Evolutionary conservation across 2,329 filamentous ascomycete genomes (phyloP).

Genomic region (Arthrobotrys iridis): DNA sequence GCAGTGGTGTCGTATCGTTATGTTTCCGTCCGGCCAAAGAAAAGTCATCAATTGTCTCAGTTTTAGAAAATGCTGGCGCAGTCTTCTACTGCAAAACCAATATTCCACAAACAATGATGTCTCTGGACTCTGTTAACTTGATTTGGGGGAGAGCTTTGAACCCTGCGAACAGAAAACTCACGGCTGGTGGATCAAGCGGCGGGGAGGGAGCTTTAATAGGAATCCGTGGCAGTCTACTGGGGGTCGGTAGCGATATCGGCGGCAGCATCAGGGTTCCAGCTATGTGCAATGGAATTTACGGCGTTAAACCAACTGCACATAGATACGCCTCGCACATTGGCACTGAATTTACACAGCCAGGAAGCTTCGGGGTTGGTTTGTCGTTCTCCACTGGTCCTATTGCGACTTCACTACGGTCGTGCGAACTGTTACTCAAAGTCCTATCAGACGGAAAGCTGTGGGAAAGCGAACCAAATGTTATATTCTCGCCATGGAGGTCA

Average conservation of each 20-base stretch:
- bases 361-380: constrained; percentile 66
- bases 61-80: constrained; percentile 71
- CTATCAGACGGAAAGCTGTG: constrained; percentile 68
- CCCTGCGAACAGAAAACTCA: constrained; percentile 70
- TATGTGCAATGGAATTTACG: constrained; percentile 67
- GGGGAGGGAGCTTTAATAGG: constrained; percentile 72
- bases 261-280: constrained; percentile 64
- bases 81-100: constrained; percentile 77
- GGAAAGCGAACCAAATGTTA: constrained; percentile 63
- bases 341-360: constrained; percentile 65
- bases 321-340: constrained; percentile 63
- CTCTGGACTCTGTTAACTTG: constrained; percentile 70
- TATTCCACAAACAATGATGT: constrained; percentile 69
- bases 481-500: constrained; percentile 62
- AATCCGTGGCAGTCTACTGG: constrained; percentile 69
- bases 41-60: constrained; percentile 69
- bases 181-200: constrained; percentile 73
- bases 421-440: constrained; percentile 67
- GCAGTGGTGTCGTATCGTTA: constrained; percentile 72
- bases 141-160: constrained; percentile 72
- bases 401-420: constrained; percentile 65
- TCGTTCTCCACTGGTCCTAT: constrained; percentile 66
- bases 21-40: constrained; percentile 69
- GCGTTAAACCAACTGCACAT: constrained; percentile 65
- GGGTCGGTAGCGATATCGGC: constrained; percentile 71